Evolutionary conservation across 2,329 filamentous ascomycete genomes (phyloP), one percentile per base, ranked within the genome.

Genomic region (Stagonosporopsis rhizophila): DNA sequence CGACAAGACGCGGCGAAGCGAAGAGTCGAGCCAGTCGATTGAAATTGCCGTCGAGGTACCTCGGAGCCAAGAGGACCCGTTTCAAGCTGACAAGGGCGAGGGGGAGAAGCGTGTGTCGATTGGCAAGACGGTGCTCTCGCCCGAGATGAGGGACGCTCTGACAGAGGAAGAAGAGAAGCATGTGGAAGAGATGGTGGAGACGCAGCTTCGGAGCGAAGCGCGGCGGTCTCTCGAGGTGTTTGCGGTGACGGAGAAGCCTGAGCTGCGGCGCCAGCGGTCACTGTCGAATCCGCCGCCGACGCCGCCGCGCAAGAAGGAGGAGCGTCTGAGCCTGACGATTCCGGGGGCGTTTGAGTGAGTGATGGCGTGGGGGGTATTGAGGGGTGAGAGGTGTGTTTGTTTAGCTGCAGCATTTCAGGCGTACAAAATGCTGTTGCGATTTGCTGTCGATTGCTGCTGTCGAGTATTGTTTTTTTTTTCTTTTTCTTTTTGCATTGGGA

Each of bases 91-190:
- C 28, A 64, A 45, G 8, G 62, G 60, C 11, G 68, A 68, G 4
- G 49, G 65, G 47, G 49, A 52, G 48, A 77, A 77, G 60, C 67
- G 72, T 12, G 69, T 77, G 2, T 75, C 72, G 1, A 77, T 77
- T 25, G 75, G 75, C 30, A 74, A 75, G 28, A 76, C 72, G 0
- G 53, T 77, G 38, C 68, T 77, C 35, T 70, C 67, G 39, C 51
- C 35, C 6, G 54, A 52, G 27, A 19, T 52, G 15, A 40, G 65
- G 37, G 15, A 28, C 32, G 32, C 44, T 66, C 58, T 7, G 23
- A 34, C 56, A 54, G 30, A 35, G 28, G 69, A 73, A 0, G 71
- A 76, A 19, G 74, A 76, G 60, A 67, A 72, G 59, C 65, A 67
- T 22, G 70, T 73, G 20, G 74, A 75, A 45, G 54, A 64, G n/a